Conservation (phyloP, 108 stramenopile species). For the Nannochloropsis gaditana region DNA sequence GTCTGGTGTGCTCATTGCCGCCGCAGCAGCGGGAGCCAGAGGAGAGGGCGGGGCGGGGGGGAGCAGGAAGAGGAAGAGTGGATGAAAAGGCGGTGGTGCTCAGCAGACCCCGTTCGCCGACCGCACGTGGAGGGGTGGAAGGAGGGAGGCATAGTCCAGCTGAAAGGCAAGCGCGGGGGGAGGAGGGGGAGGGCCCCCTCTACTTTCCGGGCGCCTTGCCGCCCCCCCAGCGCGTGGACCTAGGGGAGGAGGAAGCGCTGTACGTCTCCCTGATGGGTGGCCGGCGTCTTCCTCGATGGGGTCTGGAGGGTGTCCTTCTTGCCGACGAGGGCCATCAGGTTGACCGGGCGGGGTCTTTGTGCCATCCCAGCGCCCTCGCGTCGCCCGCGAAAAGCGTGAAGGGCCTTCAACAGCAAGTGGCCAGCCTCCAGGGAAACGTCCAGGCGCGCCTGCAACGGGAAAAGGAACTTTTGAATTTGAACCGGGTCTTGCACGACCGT, state of each 20-base stretch:
- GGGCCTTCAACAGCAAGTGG: constrained; percentile 2
- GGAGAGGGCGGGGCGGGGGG: not conserved
- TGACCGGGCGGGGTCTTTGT: too few species aligned
- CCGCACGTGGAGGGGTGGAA: not conserved
- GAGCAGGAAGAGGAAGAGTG: not conserved
- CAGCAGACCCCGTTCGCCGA: not conserved
- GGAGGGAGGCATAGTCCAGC: not conserved
- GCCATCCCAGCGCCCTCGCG: not conserved
- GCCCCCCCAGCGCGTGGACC: not conserved
- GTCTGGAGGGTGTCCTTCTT: too few species aligned
- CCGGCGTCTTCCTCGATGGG: too few species aligned
- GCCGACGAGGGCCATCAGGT: too few species aligned
- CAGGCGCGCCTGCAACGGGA: not conserved
- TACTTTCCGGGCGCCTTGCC: not conserved
- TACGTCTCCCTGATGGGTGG: not conserved
- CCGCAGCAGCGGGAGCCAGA: not conserved
- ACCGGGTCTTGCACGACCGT: not conserved
- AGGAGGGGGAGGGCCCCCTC: constrained; percentile 1
- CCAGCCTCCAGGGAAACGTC: not conserved
- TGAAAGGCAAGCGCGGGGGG: not conserved
- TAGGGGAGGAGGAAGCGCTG: not conserved
- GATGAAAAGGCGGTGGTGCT: not conserved
- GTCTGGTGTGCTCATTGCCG: not conserved
- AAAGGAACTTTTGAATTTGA: not conserved
- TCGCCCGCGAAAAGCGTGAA: not conserved